These are phyloP conservation scores for Thymus mandschuricus DNA, from an alignment of 257 asterid genomes.

Conservation along the genomic window DNA sequence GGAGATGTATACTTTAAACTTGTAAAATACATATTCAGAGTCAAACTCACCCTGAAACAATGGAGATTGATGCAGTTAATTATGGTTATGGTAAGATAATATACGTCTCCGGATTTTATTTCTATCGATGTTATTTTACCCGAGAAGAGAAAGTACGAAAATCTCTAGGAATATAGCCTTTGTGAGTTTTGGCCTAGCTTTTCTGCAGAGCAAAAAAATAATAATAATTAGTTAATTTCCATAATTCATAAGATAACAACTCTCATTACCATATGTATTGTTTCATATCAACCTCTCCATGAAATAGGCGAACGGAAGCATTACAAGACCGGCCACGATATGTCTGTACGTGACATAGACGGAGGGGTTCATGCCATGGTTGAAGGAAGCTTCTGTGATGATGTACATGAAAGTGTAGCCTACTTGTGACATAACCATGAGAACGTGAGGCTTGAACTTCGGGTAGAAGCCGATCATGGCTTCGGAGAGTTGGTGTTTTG, in stretches of 20 bases:
- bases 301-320: constrained; percentile 75
- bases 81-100: not conserved
- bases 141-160: constrained; percentile 60
- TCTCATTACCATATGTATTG: not conserved
- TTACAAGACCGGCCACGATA: constrained; percentile 46
- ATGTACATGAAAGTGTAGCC: constrained; percentile 59
- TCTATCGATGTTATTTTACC: constrained; percentile 43
- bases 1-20: constrained; percentile 68
- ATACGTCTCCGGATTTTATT: not conserved
- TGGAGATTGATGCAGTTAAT: not conserved
- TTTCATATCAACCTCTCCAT: constrained; percentile 57
- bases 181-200: constrained; percentile 63
- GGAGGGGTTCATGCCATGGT: constrained; percentile 74
- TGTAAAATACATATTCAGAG: constrained; percentile 72
- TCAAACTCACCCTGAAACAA: constrained; percentile 63
- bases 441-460: constrained; percentile 67
- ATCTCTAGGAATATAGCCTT: constrained; percentile 53
- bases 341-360: constrained; percentile 75
- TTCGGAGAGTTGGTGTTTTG: not conserved
- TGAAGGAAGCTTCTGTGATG: constrained; percentile 77
- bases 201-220: constrained; percentile 42
- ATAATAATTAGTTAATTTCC: not conserved
- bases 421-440: constrained; percentile 65
- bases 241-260: not conserved
- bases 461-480: constrained; percentile 31